These are phyloP conservation scores for Kockiozyma suomiensis DNA, from an alignment of 805 yeast species.

Conservation along the genomic window DNA sequence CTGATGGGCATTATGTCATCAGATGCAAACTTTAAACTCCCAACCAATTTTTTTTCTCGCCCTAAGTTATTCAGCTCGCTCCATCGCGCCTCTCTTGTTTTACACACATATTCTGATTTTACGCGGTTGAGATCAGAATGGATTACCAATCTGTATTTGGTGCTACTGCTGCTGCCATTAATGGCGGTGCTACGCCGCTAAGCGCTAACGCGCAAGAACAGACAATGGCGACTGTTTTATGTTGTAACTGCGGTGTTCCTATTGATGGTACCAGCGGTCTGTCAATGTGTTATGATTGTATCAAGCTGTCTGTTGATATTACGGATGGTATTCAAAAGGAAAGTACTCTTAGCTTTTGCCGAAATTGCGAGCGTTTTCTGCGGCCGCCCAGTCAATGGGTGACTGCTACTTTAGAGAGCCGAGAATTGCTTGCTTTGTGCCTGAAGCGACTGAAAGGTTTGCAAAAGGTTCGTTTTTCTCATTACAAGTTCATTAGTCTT, in stretches of 20 bases:
- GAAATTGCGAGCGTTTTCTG: constrained; percentile 94
- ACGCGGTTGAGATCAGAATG: neutral
- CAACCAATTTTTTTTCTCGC: constrained; percentile 11
- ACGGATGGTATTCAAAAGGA: constrained; percentile 95
- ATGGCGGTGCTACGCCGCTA: constrained; percentile 31
- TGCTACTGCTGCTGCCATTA: constrained; percentile 27
- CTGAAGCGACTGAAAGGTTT: constrained; percentile 85
- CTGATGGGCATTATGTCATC: neutral
- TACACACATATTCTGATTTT: neutral
- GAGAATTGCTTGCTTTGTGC: constrained; percentile 90
- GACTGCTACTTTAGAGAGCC: constrained; percentile 82
- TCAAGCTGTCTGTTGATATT: constrained; percentile 87
- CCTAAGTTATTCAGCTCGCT: neutral
- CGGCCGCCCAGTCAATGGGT: constrained; percentile 97
- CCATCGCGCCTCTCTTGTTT: neutral
- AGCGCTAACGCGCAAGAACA: constrained; percentile 9
- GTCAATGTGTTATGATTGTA: constrained; percentile 97
- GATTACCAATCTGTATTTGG: constrained; percentile 28
- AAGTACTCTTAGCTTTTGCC: constrained; percentile 79
- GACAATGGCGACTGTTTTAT: constrained; percentile 75
- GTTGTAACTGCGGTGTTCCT: constrained; percentile 98
- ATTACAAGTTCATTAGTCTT: no score
- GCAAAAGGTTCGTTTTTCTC: constrained; percentile 59
- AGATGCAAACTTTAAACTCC: constrained; percentile 6
- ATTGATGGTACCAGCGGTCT: constrained; percentile 82